Conservation (phyloP, 192 early-diverging fungal genomes). For the Chytriomyces hyalinus region DNA sequence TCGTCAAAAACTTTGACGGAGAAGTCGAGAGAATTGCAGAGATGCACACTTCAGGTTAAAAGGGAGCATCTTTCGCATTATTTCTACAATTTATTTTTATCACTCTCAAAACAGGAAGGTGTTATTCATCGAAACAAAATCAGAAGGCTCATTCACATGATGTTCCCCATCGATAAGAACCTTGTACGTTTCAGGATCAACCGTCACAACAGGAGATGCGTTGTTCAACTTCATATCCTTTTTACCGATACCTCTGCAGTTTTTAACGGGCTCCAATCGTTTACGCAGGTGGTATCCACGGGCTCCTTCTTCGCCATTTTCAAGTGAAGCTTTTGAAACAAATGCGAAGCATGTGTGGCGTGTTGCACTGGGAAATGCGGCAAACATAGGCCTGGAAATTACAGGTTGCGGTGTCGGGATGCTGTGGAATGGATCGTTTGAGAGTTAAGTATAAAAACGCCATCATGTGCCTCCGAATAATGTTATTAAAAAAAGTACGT, state of each 20-base stretch:
- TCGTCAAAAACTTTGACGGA: no score
- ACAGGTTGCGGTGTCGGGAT: constrained; percentile 95
- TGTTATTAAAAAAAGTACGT: constrained; percentile 21
- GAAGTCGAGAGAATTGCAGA: no score
- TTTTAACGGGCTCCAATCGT: constrained; percentile 69
- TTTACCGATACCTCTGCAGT: constrained; percentile 80
- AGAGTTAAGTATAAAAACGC: not conserved
- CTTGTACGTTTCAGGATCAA: constrained; percentile 93
- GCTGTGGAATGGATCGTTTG: constrained; percentile 66
- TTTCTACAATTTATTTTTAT: no score
- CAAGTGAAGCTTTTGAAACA: constrained; percentile 77
- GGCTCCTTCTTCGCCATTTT: constrained; percentile 47
- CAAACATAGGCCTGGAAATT: constrained; percentile 86
- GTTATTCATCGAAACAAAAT: constrained; percentile 6
- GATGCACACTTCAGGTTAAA: no score
- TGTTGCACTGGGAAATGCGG: constrained; percentile 65
- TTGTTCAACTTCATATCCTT: constrained; percentile 88
- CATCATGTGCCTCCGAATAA: not conserved
- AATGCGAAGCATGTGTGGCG: constrained; percentile 75
- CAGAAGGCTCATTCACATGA: constrained; percentile 1
- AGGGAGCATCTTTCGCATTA: no score
- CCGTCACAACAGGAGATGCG: constrained; percentile 71
- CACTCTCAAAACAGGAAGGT: constrained; percentile 1
- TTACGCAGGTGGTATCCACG: constrained; percentile 73
- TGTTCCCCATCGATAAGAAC: constrained; percentile 76